Conservation (phyloP, 1,139 yeast genomes). For the Groenewaldozyma auringiensis region DNA sequence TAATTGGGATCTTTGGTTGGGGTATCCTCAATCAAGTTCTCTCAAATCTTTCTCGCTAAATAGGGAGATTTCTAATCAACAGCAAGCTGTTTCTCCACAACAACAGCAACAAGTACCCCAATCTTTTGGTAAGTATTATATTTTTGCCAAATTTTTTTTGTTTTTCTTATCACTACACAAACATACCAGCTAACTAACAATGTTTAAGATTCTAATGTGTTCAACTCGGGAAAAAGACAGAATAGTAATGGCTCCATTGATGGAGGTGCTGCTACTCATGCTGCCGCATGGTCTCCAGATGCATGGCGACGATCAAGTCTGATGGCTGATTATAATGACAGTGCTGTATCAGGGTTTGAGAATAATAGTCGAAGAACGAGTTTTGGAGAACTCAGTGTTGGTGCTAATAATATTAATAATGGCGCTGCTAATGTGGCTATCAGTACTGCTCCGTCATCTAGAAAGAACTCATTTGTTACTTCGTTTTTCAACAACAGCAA, state of each 20-base stretch:
- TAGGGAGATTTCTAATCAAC: not conserved
- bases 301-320: conserved; percentile 1
- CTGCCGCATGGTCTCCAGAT: conserved; percentile 1
- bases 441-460: not conserved
- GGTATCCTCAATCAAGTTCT: conserved; percentile 1
- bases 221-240: not conserved
- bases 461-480: conserved; percentile 1
- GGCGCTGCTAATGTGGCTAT: not conserved
- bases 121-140: not conserved
- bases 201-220: not conserved
- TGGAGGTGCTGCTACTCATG: not conserved
- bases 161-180: no score
- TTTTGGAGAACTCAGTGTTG: not conserved
- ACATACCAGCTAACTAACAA: no score
- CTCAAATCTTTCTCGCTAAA: not conserved
- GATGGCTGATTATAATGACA: not conserved
- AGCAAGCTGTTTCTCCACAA: no score
- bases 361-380: not conserved
- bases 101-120: no score
- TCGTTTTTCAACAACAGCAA: not conserved
- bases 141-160: no score
- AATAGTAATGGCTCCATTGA: not conserved
- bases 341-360: not conserved
- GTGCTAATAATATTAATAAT: not conserved
- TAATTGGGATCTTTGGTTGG: not conserved